Evolutionary conservation across 176 grass and related monocot species (phyloP), one percentile per base, ranked within the genome.

Genomic region (Urochloa ruziziensis): DNA sequence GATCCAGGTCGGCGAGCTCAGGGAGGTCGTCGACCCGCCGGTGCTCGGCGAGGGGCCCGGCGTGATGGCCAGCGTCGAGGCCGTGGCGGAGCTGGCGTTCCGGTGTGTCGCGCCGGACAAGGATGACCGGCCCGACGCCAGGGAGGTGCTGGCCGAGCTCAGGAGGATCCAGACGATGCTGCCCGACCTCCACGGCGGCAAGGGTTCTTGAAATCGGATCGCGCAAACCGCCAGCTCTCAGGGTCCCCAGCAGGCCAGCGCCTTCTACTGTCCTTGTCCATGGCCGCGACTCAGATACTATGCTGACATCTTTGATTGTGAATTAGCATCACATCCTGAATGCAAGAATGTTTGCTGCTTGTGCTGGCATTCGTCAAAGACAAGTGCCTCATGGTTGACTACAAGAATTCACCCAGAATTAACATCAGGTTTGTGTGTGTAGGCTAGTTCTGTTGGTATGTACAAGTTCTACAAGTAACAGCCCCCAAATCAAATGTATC

Each of bases 81-180:
- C 91, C 0, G 87, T 92, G 15, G 93, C 89, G 27, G 96, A 99
- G 78, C 83, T 99, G 28, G 93, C 93, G 16, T 99, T 99, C 88
- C 90, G 96, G 58, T 99, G 96, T 73, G 85, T 99, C 3, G 89
- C 93, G 2, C 91, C 85, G 29, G 96, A 99, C 78, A 99, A 99
- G 85, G 96, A 99, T 34, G 96, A 99, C 83, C 62, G 93, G 70
- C 96, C 96, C 4, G 90, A 96, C 62, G 83, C 89, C 8, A 59
- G 80, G 73, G 96, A 99, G 91, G 84, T 85, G 62, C 78, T 96
- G 19, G 77, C 83, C 62, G 96, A 99, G 86, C 86, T 99, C 35
- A 85, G 58, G 30, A 85, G 96, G 77, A 94, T 99, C 79, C 86
- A 88, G 24, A 67, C 85, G 2, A 92, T 89, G 84, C 80, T 90